These are phyloP conservation scores for Pseudopithomyces maydicus DNA, from an alignment of 2,329 filamentous ascomycete species.

Conservation along the genomic window DNA sequence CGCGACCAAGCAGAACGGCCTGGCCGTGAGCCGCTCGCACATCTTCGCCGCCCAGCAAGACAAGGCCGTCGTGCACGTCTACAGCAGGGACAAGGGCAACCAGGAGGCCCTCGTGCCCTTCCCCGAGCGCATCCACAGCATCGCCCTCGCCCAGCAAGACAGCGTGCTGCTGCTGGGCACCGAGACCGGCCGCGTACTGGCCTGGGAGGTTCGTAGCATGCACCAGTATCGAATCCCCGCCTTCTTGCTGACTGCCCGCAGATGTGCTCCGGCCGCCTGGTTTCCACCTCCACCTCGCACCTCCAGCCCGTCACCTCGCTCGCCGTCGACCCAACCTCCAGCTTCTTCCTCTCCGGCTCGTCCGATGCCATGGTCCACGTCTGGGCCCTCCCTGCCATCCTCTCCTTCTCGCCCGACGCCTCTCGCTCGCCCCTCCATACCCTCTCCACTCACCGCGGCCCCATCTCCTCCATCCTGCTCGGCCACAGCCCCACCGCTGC, in stretches of 20 bases:
- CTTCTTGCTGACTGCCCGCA: slow-evolving; percentile 40
- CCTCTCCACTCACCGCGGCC: slow-evolving; percentile 77
- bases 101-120: slow-evolving; percentile 91
- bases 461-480: slow-evolving; percentile 66
- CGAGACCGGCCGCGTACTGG: slow-evolving; percentile 79
- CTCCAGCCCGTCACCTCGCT: slow-evolving; percentile 81
- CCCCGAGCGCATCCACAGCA: slow-evolving; percentile 80
- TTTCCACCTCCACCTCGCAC: slow-evolving; percentile 77
- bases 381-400: slow-evolving; percentile 80
- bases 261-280: slow-evolving; percentile 75
- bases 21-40: slow-evolving; percentile 81
- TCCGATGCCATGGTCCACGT: slow-evolving; percentile 90
- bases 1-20: slow-evolving; percentile 74
- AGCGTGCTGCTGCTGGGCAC: slow-evolving; percentile 79
- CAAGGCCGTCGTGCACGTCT: slow-evolving; percentile 92
- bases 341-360: slow-evolving; percentile 77
- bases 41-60: slow-evolving; percentile 90
- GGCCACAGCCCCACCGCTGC: slow-evolving; percentile 73
- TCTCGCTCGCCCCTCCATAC: slow-evolving; percentile 73
- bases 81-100: slow-evolving; percentile 79
- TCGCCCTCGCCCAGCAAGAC: slow-evolving; percentile 71
- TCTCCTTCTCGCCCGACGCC: slow-evolving; percentile 63
- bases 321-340: slow-evolving; percentile 69
- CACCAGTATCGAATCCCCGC: slow-evolving; percentile 28
- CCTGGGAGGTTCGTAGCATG: slow-evolving; percentile 80